Base-by-base conservation (phyloP, 2,329 filamentous ascomycete species). In the Beauveria australis region DNA sequence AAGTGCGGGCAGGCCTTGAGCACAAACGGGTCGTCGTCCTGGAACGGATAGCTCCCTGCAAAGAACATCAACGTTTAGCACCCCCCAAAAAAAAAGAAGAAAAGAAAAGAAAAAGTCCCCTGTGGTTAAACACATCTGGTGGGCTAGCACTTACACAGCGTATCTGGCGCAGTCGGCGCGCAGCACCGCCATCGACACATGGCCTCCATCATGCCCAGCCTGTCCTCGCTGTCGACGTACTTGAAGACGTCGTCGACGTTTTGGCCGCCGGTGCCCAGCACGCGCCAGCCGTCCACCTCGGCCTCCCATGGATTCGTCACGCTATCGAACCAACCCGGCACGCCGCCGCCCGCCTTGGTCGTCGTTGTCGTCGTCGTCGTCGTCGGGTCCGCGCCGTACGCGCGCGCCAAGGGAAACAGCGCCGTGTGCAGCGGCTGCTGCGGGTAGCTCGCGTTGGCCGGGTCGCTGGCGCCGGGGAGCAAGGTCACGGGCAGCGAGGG, bases 281-380 rank as follows among this genome's bases (percentile, higher is more conserved):
- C 76, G 48, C 91, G 83, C 88, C 91, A 96, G 1, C 94, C 95
- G 60, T 96, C 92, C 0, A 99, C 75, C 71, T 96, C 91, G 24
- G 87, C 91, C 67, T 95, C 89, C 87, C 89, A 96, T 0, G 94
- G 94, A 69, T 99, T 99, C 5, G 94, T 97, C 52, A 92, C 89
- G 6, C 83, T 81, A 72, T 97, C 91, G 58, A 99, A 86, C 88
- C 92, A 96, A 22, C 88, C 86, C 0, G 83, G 76, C 53, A 37
- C 33, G 84, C 78, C 3, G 69, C 66, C 70, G 0, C 80, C 80
- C 12, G 43, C 16, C 18, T 30, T 33, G 33, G 4, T 33, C 30
- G 5, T 73, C 70, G 0, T 79, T 8, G 47, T 18, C 22, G 22
- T 22, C 3, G 22, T 22, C 2, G 22, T 22, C 4, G 46, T 24